Conservation (phyloP, 2,329 filamentous ascomycete species). For the Pseudogymnoascus sp. region DNA sequence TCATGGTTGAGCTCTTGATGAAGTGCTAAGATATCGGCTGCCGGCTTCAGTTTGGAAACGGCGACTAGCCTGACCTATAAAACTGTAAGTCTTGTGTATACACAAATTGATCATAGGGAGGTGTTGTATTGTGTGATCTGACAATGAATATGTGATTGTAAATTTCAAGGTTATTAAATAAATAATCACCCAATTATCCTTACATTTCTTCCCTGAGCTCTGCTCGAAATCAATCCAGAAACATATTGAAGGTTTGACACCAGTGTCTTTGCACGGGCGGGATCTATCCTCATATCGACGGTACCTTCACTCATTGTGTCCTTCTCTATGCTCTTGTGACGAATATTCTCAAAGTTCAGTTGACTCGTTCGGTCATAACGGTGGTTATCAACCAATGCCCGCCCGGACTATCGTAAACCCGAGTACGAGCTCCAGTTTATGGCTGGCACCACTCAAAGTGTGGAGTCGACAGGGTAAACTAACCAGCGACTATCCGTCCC, state of each 20-base stretch:
- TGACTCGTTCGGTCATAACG: not conserved
- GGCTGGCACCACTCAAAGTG: not conserved
- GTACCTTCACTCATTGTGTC: conserved; percentile 5
- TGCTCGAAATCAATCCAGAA: conserved; percentile 48
- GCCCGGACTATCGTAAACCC: conserved; percentile 2
- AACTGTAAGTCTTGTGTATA: conserved; percentile 18
- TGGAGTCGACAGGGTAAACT: conserved; percentile 7
- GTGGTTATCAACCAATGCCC: not conserved
- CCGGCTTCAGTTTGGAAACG: conserved; percentile 93
- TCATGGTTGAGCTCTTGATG: conserved; percentile 53
- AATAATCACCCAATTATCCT: conserved; percentile 27
- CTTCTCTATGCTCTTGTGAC: not conserved
- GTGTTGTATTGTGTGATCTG: conserved; percentile 10
- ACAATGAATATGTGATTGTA: not conserved
- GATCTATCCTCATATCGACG: conserved; percentile 50
- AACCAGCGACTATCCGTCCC: conserved; percentile 6
- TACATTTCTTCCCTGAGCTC: conserved; percentile 48
- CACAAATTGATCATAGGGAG: not conserved
- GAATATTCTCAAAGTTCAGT: not conserved
- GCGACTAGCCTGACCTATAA: conserved; percentile 75
- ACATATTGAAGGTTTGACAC: conserved; percentile 55
- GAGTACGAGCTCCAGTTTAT: conserved; percentile 2
- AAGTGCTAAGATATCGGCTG: conserved; percentile 79
- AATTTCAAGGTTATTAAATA: conserved; percentile 1
- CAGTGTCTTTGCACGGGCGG: conserved; percentile 54